Percentiles rank a stretch among this genome's conserved stretches.
phyloP scores from a whole-genome alignment of 2,329 filamentous ascomycete species.

The Cercospora sp. region DNA sequence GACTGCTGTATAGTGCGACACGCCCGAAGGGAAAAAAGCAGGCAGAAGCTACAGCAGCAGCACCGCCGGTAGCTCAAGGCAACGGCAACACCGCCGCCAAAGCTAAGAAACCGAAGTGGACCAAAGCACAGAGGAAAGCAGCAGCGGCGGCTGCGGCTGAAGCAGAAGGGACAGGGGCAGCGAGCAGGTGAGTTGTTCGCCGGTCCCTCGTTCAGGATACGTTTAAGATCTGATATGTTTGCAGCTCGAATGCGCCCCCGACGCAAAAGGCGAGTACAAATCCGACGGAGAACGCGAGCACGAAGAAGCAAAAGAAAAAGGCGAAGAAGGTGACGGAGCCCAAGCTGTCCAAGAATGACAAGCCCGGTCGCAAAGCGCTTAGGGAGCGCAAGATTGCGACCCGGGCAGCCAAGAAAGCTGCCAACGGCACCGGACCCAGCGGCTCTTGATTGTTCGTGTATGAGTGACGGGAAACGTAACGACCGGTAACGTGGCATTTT shows the following conservation, averaged over 20 bases:
- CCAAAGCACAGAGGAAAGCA: conserved; percentile 14
- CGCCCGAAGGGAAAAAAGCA: not conserved
- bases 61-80: not conserved
- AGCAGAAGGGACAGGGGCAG: not conserved
- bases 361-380: not conserved
- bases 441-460: not conserved
- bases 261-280: not conserved
- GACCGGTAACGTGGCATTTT: conserved; percentile 7
- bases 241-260: not conserved
- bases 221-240: not conserved
- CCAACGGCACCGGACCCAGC: not conserved
- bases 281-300: conserved; percentile 1
- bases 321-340: conserved; percentile 5
- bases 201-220: not conserved
- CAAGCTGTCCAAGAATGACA: not conserved
- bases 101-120: conserved; percentile 7
- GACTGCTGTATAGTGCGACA: conserved; percentile 14
- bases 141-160: not conserved
- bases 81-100: not conserved
- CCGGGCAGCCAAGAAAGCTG: not conserved
- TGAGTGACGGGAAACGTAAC: not conserved
- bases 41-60: conserved; percentile 3
- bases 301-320: conserved; percentile 12
- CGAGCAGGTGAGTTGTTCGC: conserved; percentile 12
- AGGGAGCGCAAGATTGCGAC: not conserved